Base-by-base conservation (phyloP, 2,329 filamentous ascomycete genomes). In the Emericellopsis cladophorae region DNA sequence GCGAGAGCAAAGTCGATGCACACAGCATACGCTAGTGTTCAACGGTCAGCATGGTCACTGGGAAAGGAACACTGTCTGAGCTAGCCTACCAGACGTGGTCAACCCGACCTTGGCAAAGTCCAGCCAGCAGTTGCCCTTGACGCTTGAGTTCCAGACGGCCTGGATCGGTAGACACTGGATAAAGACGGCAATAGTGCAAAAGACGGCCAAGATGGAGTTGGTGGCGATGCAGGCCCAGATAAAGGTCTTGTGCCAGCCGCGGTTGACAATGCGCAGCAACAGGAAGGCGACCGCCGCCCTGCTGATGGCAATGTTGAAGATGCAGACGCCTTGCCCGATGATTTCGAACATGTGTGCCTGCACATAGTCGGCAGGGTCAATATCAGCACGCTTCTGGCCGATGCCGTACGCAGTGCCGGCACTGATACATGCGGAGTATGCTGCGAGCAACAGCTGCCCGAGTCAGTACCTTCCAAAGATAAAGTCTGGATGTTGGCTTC, bases 191-290 rank as follows among this genome's bases (percentile, higher is more conserved):
- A 54, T 36, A 11, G 50, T 48, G 24, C 40, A 46, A 23, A 48
- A 15, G 2, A 49, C 46, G 32, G 50, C 41, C 16, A 50, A 35
- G 23, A 52, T 37, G 45, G 54, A 54, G 36, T 51, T 48, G 4
- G 45, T 46, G 31, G 47, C 35, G 7, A 56, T 42, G 48, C 51
- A 54, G 11, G 48, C 45, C 54, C 54, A 57, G 32, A 57, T 44
- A 16, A 52, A 22, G 8, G 39, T 37, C 35, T 44, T 46, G 45
- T 53, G 51, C 43, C 48, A 48, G 14, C 39, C 42, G 15, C 51
- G 47, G 10, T 41, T 41, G 16, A 54, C 45, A 36, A 55, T 48
- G 31, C 55, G 55, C 31, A 57, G 46, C 15, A 58, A 44, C 21
- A 48, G 43, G 37, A 48, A 43, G 24, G 36, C 44, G 9, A 48